Evolutionary conservation across 768 basidiomycete species (phyloP).

Genomic region (Lactifluus hygrophoroides): DNA sequence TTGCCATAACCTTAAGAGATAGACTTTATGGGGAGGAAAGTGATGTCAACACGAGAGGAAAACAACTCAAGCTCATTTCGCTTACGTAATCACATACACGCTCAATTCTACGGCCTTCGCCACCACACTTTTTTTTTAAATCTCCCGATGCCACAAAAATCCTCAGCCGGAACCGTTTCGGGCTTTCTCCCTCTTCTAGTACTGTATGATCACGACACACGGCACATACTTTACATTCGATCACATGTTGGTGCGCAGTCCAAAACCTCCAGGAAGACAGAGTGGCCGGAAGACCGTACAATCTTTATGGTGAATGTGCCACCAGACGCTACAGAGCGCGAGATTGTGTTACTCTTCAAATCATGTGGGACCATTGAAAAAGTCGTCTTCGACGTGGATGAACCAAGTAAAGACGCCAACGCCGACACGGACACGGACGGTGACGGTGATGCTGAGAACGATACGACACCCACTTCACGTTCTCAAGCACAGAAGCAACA

Average conservation of each 20-base stretch:
- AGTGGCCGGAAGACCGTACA: slow-evolving; percentile 52
- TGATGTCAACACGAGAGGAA: neutral
- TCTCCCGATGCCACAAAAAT: neutral
- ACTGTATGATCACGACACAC: slow-evolving; percentile 33
- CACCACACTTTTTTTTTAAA: no score
- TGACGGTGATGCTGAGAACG: slow-evolving; percentile 24
- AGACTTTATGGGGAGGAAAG: neutral
- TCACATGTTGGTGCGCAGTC: slow-evolving; percentile 41
- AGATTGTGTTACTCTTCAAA: slow-evolving; percentile 71
- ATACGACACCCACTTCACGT: slow-evolving; percentile 14
- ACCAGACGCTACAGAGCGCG: slow-evolving; percentile 78
- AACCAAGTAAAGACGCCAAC: slow-evolving; percentile 29
- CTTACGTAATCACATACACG: no score
- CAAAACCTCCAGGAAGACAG: slow-evolving; percentile 26
- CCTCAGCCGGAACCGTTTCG: slow-evolving; percentile 21
- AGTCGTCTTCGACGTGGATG: slow-evolving; percentile 53
- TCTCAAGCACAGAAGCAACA: slow-evolving; percentile 28
- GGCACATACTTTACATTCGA: slow-evolving; percentile 75
- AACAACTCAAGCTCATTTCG: no score
- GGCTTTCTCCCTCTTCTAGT: slow-evolving; percentile 45
- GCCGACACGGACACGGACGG: slow-evolving; percentile 32
- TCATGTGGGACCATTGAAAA: slow-evolving; percentile 68
- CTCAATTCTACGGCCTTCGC: no score
- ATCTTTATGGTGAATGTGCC: slow-evolving; percentile 87
- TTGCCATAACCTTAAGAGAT: slow-evolving; percentile 46